These are phyloP conservation scores for Platismatia glauca DNA, from an alignment of 495 filamentous ascomycete genomes.

Conservation along the genomic window DNA sequence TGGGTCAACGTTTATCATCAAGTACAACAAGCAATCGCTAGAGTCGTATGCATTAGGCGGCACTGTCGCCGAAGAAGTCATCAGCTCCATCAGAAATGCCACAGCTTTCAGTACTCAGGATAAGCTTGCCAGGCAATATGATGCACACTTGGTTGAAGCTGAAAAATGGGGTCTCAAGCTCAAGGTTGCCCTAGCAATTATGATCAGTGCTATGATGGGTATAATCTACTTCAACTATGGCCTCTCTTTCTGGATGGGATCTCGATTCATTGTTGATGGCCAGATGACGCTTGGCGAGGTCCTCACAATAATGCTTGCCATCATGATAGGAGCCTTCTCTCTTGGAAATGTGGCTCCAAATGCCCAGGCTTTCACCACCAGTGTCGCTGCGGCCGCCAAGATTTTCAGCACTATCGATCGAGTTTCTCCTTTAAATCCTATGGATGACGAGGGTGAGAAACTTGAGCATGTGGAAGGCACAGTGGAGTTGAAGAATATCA, in stretches of 20 bases:
- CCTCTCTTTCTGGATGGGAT: conserved; percentile 93
- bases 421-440: conserved; percentile 76
- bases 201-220: conserved; percentile 76
- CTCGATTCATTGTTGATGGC: conserved; percentile 60
- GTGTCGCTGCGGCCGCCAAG: conserved; percentile 74
- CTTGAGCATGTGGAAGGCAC: conserved; percentile 65
- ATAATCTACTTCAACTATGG: conserved; percentile 84
- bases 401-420: conserved; percentile 91
- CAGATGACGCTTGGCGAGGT: conserved; percentile 48
- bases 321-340: conserved; percentile 87
- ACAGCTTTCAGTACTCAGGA: conserved; percentile 88
- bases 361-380: conserved; percentile 71
- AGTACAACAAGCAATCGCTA: conserved; percentile 67
- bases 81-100: conserved; percentile 89
- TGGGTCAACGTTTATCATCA: conserved; percentile 60
- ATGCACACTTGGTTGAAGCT: conserved; percentile 59
- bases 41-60: conserved; percentile 75
- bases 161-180: conserved; percentile 69
- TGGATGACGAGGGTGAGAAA: conserved; percentile 56
- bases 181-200: conserved; percentile 57
- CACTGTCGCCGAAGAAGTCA: conserved; percentile 86
- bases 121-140: conserved; percentile 77
- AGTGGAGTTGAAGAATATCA: conserved; percentile 74
- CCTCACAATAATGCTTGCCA: conserved; percentile 76
- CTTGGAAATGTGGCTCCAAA: conserved; percentile 85